Evolutionary conservation across 768 basidiomycete species (phyloP).

Genomic region (Cystobasidium onofrii): DNA sequence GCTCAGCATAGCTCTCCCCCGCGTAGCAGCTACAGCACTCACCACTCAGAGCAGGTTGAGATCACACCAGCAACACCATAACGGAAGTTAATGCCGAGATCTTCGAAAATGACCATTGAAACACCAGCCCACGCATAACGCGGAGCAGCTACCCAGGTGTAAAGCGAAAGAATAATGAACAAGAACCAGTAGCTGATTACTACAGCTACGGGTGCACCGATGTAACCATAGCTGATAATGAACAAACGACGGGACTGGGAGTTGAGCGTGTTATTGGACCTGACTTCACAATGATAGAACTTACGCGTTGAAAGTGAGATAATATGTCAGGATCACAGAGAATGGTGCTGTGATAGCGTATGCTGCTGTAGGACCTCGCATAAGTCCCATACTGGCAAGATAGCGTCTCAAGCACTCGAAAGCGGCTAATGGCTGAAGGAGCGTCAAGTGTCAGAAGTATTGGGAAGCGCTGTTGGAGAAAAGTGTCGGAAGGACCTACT

Average conservation of each 20-base stretch:
- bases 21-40: background rate
- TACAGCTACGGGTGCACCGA: constrained; percentile 16
- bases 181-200: background rate
- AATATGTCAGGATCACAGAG: constrained; percentile 1
- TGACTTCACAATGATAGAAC: no score
- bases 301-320: background rate
- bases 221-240: constrained; percentile 11
- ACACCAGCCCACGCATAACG: constrained; percentile 24
- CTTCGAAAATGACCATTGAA: background rate
- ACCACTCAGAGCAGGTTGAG: constrained; percentile 23
- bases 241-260: no score
- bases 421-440: background rate
- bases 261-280: no score
- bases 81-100: constrained; percentile 11
- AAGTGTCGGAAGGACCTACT: background rate
- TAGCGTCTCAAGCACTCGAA: constrained; percentile 27
- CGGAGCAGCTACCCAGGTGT: constrained; percentile 6
- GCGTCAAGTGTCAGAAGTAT: background rate
- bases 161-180: background rate
- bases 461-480: no score
- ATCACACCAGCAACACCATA: constrained; percentile 23
- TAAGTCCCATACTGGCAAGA: background rate
- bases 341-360: constrained; percentile 3
- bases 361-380: constrained; percentile 12
- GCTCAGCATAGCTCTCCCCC: no score